Evolutionary conservation across 2,329 filamentous ascomycete genomes (phyloP).

Genomic region (Verticillium tricorpus): DNA sequence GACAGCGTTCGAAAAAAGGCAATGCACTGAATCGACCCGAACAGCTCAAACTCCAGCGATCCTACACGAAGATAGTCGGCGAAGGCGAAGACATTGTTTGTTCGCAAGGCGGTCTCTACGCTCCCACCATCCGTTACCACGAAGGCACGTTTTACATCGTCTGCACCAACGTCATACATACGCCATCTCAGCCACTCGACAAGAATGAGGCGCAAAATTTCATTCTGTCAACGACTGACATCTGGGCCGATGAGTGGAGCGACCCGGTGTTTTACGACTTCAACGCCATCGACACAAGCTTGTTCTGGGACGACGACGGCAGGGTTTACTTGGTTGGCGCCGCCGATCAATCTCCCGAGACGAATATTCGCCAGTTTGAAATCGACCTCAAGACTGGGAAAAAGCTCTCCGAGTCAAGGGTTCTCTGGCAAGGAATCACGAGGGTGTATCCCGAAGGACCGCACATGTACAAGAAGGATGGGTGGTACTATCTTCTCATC

Average conservation of each 20-base stretch:
- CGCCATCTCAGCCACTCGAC: background rate
- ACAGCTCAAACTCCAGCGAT: background rate
- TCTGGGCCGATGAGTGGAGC: slow-evolving; percentile 18
- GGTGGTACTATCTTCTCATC: slow-evolving; percentile 41
- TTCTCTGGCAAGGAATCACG: slow-evolving; percentile 40
- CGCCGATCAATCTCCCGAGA: background rate
- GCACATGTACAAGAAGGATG: slow-evolving; percentile 40
- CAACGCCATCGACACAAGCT: slow-evolving; percentile 40
- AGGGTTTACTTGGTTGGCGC: slow-evolving; percentile 21
- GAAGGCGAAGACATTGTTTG: background rate
- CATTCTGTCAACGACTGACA: slow-evolving; percentile 15
- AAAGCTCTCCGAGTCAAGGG: slow-evolving; percentile 12
- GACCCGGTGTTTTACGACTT: slow-evolving; percentile 29
- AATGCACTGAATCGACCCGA: slow-evolving; percentile 1
- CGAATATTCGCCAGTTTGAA: slow-evolving; percentile 13
- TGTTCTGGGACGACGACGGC: slow-evolving; percentile 36
- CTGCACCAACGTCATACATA: slow-evolving; percentile 16
- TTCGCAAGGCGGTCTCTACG: slow-evolving; percentile 14
- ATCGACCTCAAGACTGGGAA: slow-evolving; percentile 16
- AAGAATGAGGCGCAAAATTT: slow-evolving; percentile 13
- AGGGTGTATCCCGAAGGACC: slow-evolving; percentile 39
- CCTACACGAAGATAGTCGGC: background rate
- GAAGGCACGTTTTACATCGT: slow-evolving; percentile 19
- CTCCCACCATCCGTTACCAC: slow-evolving; percentile 17
- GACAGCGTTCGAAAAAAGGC: background rate